Percentiles rank a stretch among this genome's conserved stretches.
Evolutionary conservation across 2,329 filamentous ascomycete genomes (phyloP).

Genomic region (Reticulascus tulasneorum): DNA sequence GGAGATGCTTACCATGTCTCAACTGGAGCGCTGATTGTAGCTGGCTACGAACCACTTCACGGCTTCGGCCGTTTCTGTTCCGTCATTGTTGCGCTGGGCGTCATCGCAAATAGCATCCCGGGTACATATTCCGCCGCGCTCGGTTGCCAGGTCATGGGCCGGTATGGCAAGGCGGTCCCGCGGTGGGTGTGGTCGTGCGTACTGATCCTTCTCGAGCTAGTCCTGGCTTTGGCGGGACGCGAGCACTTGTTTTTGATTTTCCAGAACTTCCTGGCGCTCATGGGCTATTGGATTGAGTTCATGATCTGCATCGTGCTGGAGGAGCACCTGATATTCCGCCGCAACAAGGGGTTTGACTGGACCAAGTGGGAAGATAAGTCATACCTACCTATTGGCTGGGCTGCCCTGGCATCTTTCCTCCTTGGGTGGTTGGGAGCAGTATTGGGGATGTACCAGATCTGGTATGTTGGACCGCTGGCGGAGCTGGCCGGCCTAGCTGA

Average conservation of each 20-base stretch:
- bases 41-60: no score
- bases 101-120: slow-evolving; percentile 67
- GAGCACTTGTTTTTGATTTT: slow-evolving; percentile 59
- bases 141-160: slow-evolving; percentile 61
- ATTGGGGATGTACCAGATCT: slow-evolving; percentile 66
- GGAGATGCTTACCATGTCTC: slow-evolving; percentile 29
- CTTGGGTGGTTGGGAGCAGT: slow-evolving; percentile 63
- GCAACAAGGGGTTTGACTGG: slow-evolving; percentile 58
- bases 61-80: slow-evolving; percentile 71
- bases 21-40: slow-evolving; percentile 65
- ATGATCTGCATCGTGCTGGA: slow-evolving; percentile 63
- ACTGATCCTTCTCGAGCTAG: slow-evolving; percentile 60
- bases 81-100: slow-evolving; percentile 61
- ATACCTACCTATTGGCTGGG: slow-evolving; percentile 59
- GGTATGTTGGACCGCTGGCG: slow-evolving; percentile 66
- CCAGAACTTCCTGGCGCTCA: slow-evolving; percentile 67
- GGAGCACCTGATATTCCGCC: slow-evolving; percentile 67
- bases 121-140: slow-evolving; percentile 70
- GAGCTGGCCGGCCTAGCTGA: slow-evolving; percentile 53
- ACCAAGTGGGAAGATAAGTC: slow-evolving; percentile 54
- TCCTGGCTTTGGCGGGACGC: slow-evolving; percentile 68
- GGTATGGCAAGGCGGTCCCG: slow-evolving; percentile 56
- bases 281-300: slow-evolving; percentile 71
- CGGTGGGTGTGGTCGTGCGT: slow-evolving; percentile 65
- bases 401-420: slow-evolving; percentile 59